phyloP scores from a whole-genome alignment of 2,329 filamentous ascomycete species.

The Scortechinia acanthostroma region DNA sequence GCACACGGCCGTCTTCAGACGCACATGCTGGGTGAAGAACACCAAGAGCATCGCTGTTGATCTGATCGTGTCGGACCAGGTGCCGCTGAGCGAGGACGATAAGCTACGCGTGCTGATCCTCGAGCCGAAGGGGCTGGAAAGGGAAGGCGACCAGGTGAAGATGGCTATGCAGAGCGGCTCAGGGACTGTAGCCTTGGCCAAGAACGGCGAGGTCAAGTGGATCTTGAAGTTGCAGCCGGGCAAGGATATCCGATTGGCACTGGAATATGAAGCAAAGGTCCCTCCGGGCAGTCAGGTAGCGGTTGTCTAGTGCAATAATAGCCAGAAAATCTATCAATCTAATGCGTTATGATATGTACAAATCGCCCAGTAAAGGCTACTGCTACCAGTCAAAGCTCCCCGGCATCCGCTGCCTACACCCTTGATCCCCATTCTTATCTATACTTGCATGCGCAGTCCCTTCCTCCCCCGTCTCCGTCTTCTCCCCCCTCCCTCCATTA shows the following conservation, averaged over 20 bases:
- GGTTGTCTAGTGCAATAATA: too few relatives aligned
- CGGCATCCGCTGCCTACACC: conserved; percentile 8
- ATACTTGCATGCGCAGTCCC: too few relatives aligned
- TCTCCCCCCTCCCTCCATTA: too few relatives aligned
- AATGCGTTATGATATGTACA: too few relatives aligned
- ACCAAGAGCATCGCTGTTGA: conserved; percentile 31
- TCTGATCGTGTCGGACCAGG: conserved; percentile 48
- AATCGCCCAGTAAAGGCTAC: too few relatives aligned
- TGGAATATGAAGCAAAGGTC: conserved; percentile 2
- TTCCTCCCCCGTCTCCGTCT: too few relatives aligned
- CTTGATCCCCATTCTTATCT: too few relatives aligned
- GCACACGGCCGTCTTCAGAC: conserved; percentile 38
- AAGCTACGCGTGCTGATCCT: conserved; percentile 40
- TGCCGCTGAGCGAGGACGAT: conserved; percentile 56
- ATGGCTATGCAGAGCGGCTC: conserved; percentile 17
- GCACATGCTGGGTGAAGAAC: conserved; percentile 40
- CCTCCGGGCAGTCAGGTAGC: neutral
- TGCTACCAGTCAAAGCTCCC: too few relatives aligned
- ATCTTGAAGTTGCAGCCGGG: conserved; percentile 1
- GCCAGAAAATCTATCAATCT: too few relatives aligned
- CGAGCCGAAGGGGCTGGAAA: conserved; percentile 34
- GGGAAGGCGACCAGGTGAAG: conserved; percentile 24
- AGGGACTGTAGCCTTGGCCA: neutral
- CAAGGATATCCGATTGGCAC: conserved; percentile 5
- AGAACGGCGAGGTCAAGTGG: conserved; percentile 6